Percentiles rank a stretch among this genome's conserved stretches.
Evolutionary conservation across 805 yeast genomes (phyloP).

Genomic region (Wickerhamiella qilinensis): DNA sequence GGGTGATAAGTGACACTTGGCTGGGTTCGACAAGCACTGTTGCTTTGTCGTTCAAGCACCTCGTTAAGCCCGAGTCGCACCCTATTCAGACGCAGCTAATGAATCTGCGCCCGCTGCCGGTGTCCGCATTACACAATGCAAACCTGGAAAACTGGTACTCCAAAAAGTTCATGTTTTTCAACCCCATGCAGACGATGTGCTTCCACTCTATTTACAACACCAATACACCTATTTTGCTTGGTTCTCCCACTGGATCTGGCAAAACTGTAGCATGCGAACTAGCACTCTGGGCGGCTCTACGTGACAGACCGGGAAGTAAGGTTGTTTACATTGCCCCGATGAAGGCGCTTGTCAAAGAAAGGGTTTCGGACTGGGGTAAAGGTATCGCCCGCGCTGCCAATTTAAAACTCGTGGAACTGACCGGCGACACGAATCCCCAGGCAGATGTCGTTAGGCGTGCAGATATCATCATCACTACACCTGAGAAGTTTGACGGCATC

Average conservation of each 20-base stretch:
- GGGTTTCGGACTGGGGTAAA: slow-evolving; percentile 66
- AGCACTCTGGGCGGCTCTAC: slow-evolving; percentile 94
- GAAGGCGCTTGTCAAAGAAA: slow-evolving; percentile 73
- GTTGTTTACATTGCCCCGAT: slow-evolving; percentile 78
- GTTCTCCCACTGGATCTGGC: slow-evolving; percentile 98
- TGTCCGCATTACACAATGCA: slow-evolving; percentile 56
- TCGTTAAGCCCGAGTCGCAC: slow-evolving; percentile 77
- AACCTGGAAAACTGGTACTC: slow-evolving; percentile 54
- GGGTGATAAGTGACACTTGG: slow-evolving; percentile 76
- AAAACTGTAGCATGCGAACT: slow-evolving; percentile 93
- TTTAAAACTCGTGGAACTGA: slow-evolving; percentile 48
- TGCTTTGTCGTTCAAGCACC: slow-evolving; percentile 74
- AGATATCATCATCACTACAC: slow-evolving; percentile 66
- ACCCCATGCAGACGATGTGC: slow-evolving; percentile 97
- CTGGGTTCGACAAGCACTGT: slow-evolving; percentile 66
- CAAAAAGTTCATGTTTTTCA: slow-evolving; percentile 63
- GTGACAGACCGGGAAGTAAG: slow-evolving; percentile 62
- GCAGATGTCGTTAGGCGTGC: slow-evolving; percentile 50
- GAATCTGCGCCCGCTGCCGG: slow-evolving; percentile 72
- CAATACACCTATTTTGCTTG: slow-evolving; percentile 70
- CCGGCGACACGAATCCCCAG: slow-evolving; percentile 71
- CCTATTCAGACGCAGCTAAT: slow-evolving; percentile 70
- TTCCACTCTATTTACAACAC: slow-evolving; percentile 78
- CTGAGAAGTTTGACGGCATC: slow-evolving; percentile 78
- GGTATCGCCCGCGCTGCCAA: slow-evolving; percentile 14